These are phyloP conservation scores for Suhomyces bribrorum DNA, from an alignment of 1,139 yeast genomes.

Conservation along the genomic window DNA sequence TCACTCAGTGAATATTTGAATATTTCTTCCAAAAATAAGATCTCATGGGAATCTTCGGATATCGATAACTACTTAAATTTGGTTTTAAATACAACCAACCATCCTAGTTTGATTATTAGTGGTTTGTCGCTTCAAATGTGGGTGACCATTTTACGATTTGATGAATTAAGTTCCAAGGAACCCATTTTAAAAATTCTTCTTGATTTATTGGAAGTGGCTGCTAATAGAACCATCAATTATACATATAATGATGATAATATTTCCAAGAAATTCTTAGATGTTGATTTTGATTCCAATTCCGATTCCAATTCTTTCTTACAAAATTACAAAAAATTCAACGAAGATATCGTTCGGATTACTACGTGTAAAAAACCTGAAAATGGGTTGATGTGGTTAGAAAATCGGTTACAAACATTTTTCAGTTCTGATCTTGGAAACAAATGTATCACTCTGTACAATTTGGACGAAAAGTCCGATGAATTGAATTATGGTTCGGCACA, in stretches of 20 bases:
- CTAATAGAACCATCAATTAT: slow-evolving; percentile 77
- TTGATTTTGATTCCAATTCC: slow-evolving; percentile 86
- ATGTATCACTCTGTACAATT: slow-evolving; percentile 56
- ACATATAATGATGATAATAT: slow-evolving; percentile 63
- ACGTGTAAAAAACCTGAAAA: slow-evolving; percentile 85
- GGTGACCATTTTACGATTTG: slow-evolving; percentile 86
- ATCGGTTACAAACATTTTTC: slow-evolving; percentile 71
- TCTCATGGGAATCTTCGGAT: slow-evolving; percentile 55
- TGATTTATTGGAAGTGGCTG: slow-evolving; percentile 70
- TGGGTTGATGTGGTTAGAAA: slow-evolving; percentile 80
- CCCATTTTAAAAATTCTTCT: slow-evolving; percentile 59
- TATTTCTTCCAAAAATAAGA: slow-evolving; percentile 39
- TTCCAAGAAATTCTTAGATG: slow-evolving; percentile 65
- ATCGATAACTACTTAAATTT: slow-evolving; percentile 65
- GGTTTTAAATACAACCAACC: slow-evolving; percentile 77
- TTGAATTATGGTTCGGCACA: slow-evolving; percentile 80
- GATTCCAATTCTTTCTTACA: slow-evolving; percentile 77
- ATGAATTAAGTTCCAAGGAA: slow-evolving; percentile 58
- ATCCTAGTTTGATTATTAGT: slow-evolving; percentile 84
- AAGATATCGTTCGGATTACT: slow-evolving; percentile 85
- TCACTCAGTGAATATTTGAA: slow-evolving; percentile 80
- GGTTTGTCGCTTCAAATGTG: slow-evolving; percentile 92
- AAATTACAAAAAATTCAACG: slow-evolving; percentile 80
- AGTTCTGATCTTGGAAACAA: slow-evolving; percentile 69
- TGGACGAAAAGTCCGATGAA: slow-evolving; percentile 67